phyloP scores from a whole-genome alignment of 306 rosid genomes.

The Gastrolobium bilobum region DNA sequence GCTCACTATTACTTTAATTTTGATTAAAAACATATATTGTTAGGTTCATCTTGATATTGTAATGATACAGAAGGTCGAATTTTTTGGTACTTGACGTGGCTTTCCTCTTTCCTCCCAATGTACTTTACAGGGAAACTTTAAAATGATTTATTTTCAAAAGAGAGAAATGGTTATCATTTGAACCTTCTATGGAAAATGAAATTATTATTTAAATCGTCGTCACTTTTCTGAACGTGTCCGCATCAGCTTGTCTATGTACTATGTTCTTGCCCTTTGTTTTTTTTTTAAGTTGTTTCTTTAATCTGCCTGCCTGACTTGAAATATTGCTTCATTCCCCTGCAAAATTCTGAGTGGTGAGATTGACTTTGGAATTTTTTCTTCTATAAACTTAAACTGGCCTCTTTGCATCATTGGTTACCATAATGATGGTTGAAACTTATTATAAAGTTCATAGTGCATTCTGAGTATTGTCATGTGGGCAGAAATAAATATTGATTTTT shows the following conservation, averaged over 20 bases:
- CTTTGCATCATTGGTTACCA: background rate
- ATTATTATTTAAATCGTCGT: background rate
- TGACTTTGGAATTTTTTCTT: no score
- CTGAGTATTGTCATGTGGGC: background rate
- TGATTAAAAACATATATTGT: no score
- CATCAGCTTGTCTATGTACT: background rate
- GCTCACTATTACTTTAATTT: no score
- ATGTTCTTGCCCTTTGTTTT: conserved; percentile 21
- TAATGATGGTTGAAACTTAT: background rate
- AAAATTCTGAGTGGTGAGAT: background rate
- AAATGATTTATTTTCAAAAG: conserved; percentile 2
- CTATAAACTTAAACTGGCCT: background rate
- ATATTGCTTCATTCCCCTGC: background rate
- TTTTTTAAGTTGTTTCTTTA: conserved; percentile 15
- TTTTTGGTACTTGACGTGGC: no score
- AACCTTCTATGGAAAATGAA: conserved; percentile 7
- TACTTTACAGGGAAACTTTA: background rate
- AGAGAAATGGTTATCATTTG: background rate
- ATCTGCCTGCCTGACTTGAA: background rate
- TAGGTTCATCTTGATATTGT: no score
- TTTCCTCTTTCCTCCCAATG: no score
- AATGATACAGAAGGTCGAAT: no score
- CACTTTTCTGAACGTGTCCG: background rate
- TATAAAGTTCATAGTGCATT: conserved; percentile 26
- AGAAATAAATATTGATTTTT: background rate